Evolutionary conservation across 768 basidiomycete species (phyloP), one percentile per base, ranked within the genome.

Genomic region (Rickenella mellea): DNA sequence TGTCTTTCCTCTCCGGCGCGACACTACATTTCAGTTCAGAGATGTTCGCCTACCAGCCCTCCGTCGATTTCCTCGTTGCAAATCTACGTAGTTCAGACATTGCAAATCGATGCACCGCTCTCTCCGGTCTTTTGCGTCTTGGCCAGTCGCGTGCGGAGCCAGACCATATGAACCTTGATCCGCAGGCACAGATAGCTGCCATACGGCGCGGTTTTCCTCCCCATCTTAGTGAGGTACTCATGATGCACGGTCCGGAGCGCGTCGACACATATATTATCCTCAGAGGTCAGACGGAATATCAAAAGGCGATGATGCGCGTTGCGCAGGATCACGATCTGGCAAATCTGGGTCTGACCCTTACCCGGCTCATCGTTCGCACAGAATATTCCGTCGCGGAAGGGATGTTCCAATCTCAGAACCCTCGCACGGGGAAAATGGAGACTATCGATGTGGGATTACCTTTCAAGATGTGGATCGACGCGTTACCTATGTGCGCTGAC

Each of bases 301-400:
- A 75, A 43, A 58, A 60, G 2, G 76, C 75, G 7, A 74, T 83
- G 70, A 63, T 76, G 60, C 42, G 58, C 11, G 67, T 58, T 45
- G 64, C 64, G 0, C 64, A 69, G 39, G 68, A 73, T 47, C 60
- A 55, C 25, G 68, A 83, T 50, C 49, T 82, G 4, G 68, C 71
- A 48, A 45, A 62, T 3, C 66, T 83, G 3, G 80, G 76, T 1
- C 48, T 71, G 27, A 64, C 60, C 28, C 60, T 79, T 20, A 69
- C 71, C 1, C 56, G 62, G 6, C 58, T 74, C 33, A 74, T 84
- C 48, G 55, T 72, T 8, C 59, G 64, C 33, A 79, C 76, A 6
- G 80, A 83, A 49, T 80, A 76, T 52, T 71, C 76, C 4, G 65
- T 82, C 42, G 55, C 63, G 5, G 70, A 82, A n/a, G 80, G 80